These are phyloP conservation scores for Volvox reticuliferus DNA, from an alignment of 139 green algal species.

Conservation along the genomic window DNA sequence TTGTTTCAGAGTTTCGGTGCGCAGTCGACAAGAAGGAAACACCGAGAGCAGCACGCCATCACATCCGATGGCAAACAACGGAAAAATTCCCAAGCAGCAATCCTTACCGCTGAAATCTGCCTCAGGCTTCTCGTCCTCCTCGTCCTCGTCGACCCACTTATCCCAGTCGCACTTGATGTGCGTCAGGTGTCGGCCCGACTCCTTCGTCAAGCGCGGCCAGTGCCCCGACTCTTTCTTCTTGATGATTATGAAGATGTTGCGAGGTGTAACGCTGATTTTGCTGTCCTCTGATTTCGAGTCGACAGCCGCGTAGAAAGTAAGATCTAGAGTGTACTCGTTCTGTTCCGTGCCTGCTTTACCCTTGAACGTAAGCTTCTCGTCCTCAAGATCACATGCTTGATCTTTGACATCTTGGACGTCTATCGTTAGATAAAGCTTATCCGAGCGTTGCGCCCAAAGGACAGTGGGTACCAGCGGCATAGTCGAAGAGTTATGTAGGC, in stretches of 20 bases:
- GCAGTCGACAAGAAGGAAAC: too few relatives aligned
- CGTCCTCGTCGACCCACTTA: constrained; percentile 71
- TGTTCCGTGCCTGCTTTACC: constrained; percentile 59
- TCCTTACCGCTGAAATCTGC: constrained; percentile 31
- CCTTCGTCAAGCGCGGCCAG: constrained; percentile 79
- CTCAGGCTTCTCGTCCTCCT: constrained; percentile 64
- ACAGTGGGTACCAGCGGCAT: constrained; percentile 64
- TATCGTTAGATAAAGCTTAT: constrained; percentile 83
- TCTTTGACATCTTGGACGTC: constrained; percentile 76
- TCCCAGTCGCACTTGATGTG: constrained; percentile 67
- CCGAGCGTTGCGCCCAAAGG: constrained; percentile 81
- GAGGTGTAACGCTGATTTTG: constrained; percentile 72
- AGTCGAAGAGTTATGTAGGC: not conserved
- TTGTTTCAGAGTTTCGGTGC: too few relatives aligned
- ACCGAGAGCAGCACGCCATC: too few relatives aligned
- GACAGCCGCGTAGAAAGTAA: constrained; percentile 73
- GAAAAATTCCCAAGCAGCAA: not conserved
- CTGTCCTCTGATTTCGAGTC: constrained; percentile 65
- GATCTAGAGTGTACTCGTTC: constrained; percentile 76
- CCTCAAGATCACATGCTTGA: constrained; percentile 71
- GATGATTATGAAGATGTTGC: constrained; percentile 77
- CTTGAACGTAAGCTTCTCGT: constrained; percentile 72
- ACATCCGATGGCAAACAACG: not conserved
- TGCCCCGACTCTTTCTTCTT: constrained; percentile 74
- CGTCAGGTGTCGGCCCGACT: constrained; percentile 42